These are phyloP conservation scores for Coemansia sp. DNA, from an alignment of 192 early-diverging fungal genomes.

Conservation along the genomic window DNA sequence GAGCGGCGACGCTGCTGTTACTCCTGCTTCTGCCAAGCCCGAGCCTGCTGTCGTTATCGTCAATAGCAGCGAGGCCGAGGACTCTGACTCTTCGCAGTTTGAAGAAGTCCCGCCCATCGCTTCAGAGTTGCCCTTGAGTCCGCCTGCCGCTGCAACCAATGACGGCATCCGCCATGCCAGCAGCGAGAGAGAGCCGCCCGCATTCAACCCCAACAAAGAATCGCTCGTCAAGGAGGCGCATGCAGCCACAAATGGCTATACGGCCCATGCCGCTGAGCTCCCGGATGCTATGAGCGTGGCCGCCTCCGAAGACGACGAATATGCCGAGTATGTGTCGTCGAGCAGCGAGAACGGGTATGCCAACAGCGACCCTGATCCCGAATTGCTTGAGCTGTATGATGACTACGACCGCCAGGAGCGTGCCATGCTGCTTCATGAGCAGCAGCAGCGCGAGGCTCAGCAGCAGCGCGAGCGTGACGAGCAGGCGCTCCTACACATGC, in stretches of 20 bases:
- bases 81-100: constrained; percentile 58
- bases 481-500: constrained; percentile 25
- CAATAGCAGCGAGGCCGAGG: constrained; percentile 28
- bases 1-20: not conserved
- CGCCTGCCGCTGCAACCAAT: not conserved
- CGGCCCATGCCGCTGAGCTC: not conserved
- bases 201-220: not conserved
- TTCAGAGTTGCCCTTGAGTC: not conserved
- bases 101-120: constrained; percentile 47
- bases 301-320: constrained; percentile 5
- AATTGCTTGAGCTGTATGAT: constrained; percentile 20
- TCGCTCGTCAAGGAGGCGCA: constrained; percentile 3
- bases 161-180: not conserved
- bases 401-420: constrained; percentile 12
- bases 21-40: not conserved
- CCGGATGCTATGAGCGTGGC: constrained; percentile 8
- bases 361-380: constrained; percentile 10
- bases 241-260: not conserved
- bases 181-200: not conserved
- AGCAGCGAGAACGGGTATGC: constrained; percentile 14
- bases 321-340: constrained; percentile 9
- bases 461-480: constrained; percentile 30
- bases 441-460: constrained; percentile 19
- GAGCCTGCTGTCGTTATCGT: constrained; percentile 1
- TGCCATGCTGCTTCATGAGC: constrained; percentile 9